Conservation (phyloP, 1,284 basidiomycete genomes). For the Malassezia vespertilionis region DNA sequence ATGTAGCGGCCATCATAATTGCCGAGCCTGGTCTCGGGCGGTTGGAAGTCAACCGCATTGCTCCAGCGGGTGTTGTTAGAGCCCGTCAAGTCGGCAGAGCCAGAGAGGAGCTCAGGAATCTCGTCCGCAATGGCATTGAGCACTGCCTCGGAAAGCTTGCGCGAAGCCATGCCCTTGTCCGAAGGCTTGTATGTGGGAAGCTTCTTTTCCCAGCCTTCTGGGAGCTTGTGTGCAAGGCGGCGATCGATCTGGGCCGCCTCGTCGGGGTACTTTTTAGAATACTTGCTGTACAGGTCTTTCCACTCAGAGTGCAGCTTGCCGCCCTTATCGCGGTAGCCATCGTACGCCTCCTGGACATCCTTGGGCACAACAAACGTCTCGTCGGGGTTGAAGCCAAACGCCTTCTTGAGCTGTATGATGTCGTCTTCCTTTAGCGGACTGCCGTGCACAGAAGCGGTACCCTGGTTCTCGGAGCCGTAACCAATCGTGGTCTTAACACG, state of each 20-base stretch:
- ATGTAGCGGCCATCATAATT: constrained; percentile 78
- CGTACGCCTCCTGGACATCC: constrained; percentile 63
- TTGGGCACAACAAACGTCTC: constrained; percentile 69
- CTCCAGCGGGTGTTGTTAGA: constrained; percentile 78
- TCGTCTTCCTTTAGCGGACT: constrained; percentile 85
- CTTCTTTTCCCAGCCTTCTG: constrained; percentile 57
- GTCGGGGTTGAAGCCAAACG: constrained; percentile 71
- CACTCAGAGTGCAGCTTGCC: constrained; percentile 65
- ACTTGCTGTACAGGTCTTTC: constrained; percentile 62
- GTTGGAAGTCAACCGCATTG: constrained; percentile 79
- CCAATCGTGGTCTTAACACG: constrained; percentile 80
- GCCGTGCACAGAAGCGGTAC: constrained; percentile 86
- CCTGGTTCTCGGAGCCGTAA: constrained; percentile 80
- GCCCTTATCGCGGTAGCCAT: constrained; percentile 60
- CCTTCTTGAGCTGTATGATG: constrained; percentile 69
- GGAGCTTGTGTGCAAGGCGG: constrained; percentile 68
- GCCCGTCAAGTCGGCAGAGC: constrained; percentile 83
- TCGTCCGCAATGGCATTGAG: constrained; percentile 63
- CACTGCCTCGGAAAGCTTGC: constrained; percentile 84
- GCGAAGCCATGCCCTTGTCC: constrained; percentile 75
- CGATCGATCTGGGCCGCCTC: constrained; percentile 77
- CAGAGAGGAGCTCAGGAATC: constrained; percentile 67
- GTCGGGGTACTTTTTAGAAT: constrained; percentile 65
- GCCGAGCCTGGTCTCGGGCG: constrained; percentile 66
- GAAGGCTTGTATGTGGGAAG: constrained; percentile 71